phyloP scores from a whole-genome alignment of 129 eudicot species.

The Mikania micrantha region DNA sequence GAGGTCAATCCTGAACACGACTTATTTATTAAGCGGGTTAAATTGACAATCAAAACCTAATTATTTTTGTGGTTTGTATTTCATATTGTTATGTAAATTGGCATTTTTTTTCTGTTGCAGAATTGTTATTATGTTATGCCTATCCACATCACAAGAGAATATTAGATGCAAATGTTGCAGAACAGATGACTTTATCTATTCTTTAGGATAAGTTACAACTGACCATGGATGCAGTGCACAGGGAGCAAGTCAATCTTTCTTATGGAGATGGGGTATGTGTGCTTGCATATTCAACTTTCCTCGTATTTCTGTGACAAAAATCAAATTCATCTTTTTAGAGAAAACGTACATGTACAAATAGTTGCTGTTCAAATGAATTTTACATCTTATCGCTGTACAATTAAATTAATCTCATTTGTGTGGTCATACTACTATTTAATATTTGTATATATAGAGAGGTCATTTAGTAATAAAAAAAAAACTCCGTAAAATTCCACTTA shows the following conservation, averaged over 20 bases:
- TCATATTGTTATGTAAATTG: background rate
- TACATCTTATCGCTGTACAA: background rate
- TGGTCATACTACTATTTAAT: background rate
- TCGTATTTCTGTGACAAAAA: background rate
- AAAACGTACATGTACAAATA: conserved; percentile 15
- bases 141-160: conserved; percentile 3
- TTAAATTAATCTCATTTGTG: background rate
- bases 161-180: background rate
- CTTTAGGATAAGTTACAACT: background rate
- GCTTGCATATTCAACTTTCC: conserved; percentile 4
- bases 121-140: conserved; percentile 2
- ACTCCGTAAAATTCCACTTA: no score
- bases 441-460: background rate
- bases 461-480: no score
- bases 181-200: conserved; percentile 8
- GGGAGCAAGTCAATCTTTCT: background rate
- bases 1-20: background rate
- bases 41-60: background rate
- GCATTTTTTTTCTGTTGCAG: conserved; percentile 1
- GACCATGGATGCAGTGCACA: conserved; percentile 11
- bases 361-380: conserved; percentile 11
- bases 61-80: background rate
- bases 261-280: background rate
- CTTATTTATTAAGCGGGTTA: background rate
- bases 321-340: background rate